Percentiles rank a stretch among this genome's conserved stretches.
phyloP scores from a whole-genome alignment of 1,284 basidiomycete genomes.

The Ustilago sp. region DNA sequence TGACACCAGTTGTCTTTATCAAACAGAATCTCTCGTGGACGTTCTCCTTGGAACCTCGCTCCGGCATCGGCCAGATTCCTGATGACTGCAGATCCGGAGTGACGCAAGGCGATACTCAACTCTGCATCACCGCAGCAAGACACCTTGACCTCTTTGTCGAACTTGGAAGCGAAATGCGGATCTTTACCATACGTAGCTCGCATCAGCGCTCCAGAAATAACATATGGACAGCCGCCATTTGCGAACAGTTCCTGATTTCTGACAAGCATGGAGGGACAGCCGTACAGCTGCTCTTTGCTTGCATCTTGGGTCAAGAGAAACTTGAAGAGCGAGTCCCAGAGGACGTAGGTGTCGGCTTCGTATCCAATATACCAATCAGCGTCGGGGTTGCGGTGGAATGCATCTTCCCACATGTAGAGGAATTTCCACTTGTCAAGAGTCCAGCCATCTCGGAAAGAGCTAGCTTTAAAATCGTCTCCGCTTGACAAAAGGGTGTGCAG shows the following conservation, averaged over 20 bases:
- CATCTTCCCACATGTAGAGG: slow-evolving; percentile 48
- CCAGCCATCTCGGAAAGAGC: slow-evolving; percentile 22
- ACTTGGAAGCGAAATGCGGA: slow-evolving; percentile 18
- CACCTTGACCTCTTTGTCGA: slow-evolving; percentile 18
- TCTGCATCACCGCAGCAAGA: slow-evolving; percentile 49
- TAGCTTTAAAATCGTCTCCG: background rate
- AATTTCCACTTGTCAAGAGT: slow-evolving; percentile 45
- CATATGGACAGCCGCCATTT: slow-evolving; percentile 37
- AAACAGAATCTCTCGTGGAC: slow-evolving; percentile 27
- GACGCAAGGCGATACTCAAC: slow-evolving; percentile 32
- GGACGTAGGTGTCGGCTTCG: slow-evolving; percentile 39
- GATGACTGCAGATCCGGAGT: slow-evolving; percentile 15
- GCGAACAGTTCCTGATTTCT: slow-evolving; percentile 32
- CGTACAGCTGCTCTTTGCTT: slow-evolving; percentile 20
- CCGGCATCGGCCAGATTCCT: slow-evolving; percentile 18
- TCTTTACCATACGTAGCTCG: slow-evolving; percentile 29
- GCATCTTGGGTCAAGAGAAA: slow-evolving; percentile 24
- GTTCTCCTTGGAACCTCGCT: slow-evolving; percentile 20
- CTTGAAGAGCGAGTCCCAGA: slow-evolving; percentile 38
- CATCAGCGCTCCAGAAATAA: slow-evolving; percentile 44
- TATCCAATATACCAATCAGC: slow-evolving; percentile 47
- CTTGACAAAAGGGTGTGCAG: slow-evolving; percentile 14
- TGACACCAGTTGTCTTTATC: slow-evolving; percentile 29
- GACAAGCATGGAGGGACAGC: slow-evolving; percentile 21
- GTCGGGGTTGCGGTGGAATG: slow-evolving; percentile 18